Base-by-base conservation (phyloP, 1,284 basidiomycete species). In the Trichosporon ovoides region DNA sequence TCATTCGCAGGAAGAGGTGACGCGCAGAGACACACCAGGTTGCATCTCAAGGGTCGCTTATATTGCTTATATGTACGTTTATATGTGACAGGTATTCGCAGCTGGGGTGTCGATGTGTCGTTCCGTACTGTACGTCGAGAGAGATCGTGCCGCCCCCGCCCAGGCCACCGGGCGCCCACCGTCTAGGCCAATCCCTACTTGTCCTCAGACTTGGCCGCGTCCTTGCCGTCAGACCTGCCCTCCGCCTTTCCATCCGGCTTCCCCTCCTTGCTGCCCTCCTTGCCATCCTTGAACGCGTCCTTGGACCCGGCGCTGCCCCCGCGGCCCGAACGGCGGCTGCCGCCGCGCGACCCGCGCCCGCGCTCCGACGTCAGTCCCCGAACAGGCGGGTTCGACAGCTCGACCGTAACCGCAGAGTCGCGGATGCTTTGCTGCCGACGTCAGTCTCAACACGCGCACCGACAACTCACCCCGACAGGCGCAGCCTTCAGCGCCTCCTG, bases 401-500 rank as follows among this genome's bases (percentile, higher is more conserved):
- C 70, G 58, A 59, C 79, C 66, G 55, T 78, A 74, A 71, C 80
- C 52, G 56, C 76, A 71, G 59, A 73, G 69, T 61, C 81, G 69
- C 51, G 68, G 52, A 77, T 72, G 2, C 57, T 62, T 73, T 75
- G 57, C 43, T 48, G 43, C 9, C n/a, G 14, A 18, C 13, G 38
- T 59, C 46, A 57, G 55, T 28, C 3, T 1, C 20, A 9, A 3
- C 11, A 13, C 12, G n/a, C 10, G 9, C 7, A 13, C 6, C 19
- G 10, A 34, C 16, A n/a, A 76, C 81, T 60, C 65, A 89, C 89
- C 73, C 85, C 84, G 7, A 58, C 59, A 14, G 80, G 82, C 66
- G 87, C 84, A 66, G 84, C 85, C 62, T 84, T 85, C 22, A 93
- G 76, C 1, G 85, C 90, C 22, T 80, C 82, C 68, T 84, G 87